Percentiles rank a stretch among this genome's conserved stretches.
Conservation (phyloP, 139 green algal species). For the Volvox africanus region DNA sequence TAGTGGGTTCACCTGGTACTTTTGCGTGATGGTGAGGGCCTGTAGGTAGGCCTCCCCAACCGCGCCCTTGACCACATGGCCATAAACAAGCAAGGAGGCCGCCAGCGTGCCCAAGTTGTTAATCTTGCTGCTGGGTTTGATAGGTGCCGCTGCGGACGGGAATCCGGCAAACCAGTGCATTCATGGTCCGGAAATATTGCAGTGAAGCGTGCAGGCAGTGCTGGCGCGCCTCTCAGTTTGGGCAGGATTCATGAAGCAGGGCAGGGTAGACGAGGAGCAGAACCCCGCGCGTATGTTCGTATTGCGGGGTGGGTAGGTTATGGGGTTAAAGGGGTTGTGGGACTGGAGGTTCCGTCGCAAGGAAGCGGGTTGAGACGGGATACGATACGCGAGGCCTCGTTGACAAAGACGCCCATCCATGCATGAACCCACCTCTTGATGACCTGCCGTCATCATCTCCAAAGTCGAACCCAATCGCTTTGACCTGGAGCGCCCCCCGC, state of each 20-base stretch:
- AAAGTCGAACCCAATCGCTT: conserved; percentile 45
- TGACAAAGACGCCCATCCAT: no score
- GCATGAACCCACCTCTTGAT: not conserved
- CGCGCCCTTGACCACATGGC: conserved; percentile 55
- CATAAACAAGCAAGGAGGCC: conserved; percentile 54
- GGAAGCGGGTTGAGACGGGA: no score
- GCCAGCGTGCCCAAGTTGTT: conserved; percentile 14
- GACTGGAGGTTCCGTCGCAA: no score
- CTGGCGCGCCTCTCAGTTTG: no score
- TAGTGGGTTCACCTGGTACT: conserved; percentile 58
- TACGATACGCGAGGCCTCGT: no score
- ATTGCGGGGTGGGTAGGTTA: not conserved
- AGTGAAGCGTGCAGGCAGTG: no score
- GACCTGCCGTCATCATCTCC: conserved; percentile 24
- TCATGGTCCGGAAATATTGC: no score
- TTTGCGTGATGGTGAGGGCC: conserved; percentile 52
- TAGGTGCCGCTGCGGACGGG: not conserved
- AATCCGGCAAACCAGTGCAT: no score
- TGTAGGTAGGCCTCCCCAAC: conserved; percentile 66
- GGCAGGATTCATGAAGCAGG: not conserved
- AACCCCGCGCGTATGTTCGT: not conserved
- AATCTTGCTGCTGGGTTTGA: conserved; percentile 26
- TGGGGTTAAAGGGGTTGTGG: no score
- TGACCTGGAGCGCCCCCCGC: not conserved
- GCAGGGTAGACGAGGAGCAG: not conserved